These are phyloP conservation scores for Suillus subalutaceus DNA, from an alignment of 768 basidiomycete genomes.

Conservation along the genomic window DNA sequence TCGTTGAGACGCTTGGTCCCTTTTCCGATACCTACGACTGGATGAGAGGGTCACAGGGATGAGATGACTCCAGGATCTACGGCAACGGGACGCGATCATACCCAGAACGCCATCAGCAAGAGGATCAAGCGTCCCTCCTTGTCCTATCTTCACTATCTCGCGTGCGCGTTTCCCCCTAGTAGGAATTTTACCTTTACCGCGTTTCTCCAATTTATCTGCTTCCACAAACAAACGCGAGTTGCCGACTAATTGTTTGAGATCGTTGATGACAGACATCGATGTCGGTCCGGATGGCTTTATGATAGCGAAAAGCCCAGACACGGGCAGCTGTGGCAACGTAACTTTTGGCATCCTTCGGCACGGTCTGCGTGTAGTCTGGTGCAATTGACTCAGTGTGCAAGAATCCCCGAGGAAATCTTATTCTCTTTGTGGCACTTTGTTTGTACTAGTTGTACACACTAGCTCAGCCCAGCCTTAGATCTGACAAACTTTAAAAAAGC, in stretches of 20 bases:
- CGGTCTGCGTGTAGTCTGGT: not conserved
- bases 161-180: slow-evolving; percentile 38
- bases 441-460: not conserved
- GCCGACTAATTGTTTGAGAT: slow-evolving; percentile 77
- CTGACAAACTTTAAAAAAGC: not conserved
- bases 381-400: not conserved
- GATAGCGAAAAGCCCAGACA: slow-evolving; percentile 85
- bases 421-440: not conserved
- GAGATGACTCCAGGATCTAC: slow-evolving; percentile 8
- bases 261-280: slow-evolving; percentile 88
- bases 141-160: slow-evolving; percentile 77
- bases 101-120: slow-evolving; percentile 94
- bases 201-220: slow-evolving; percentile 53
- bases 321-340: slow-evolving; percentile 52
- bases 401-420: not conserved
- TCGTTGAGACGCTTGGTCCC: slow-evolving; percentile 85
- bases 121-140: slow-evolving; percentile 95
- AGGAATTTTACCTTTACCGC: slow-evolving; percentile 45
- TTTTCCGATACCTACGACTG: slow-evolving; percentile 88
- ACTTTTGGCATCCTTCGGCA: slow-evolving; percentile 65
- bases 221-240: slow-evolving; percentile 81
- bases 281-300: slow-evolving; percentile 92
- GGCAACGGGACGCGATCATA: slow-evolving; percentile 36
- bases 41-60: slow-evolving; percentile 4
- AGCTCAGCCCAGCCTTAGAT: not conserved